phyloP scores from a whole-genome alignment of 371 early-diverging fungal genomes.

The Rhizopus stolonifer region DNA sequence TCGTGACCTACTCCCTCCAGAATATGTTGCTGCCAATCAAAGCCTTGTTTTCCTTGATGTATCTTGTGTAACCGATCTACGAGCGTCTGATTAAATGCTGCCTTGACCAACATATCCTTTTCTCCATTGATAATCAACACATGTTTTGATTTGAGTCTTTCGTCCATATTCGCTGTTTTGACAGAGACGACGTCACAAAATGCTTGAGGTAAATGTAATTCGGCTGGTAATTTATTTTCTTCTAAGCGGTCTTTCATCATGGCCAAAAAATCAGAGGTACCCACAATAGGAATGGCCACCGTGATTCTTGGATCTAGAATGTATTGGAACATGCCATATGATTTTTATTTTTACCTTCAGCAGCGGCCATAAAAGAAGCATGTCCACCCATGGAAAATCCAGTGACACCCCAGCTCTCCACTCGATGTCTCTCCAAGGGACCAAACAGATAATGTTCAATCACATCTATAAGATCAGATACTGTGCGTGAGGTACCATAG shows the following conservation, averaged over 20 bases:
- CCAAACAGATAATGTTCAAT: slow-evolving; percentile 49
- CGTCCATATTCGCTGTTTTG: slow-evolving; percentile 15
- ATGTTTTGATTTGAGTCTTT: slow-evolving; percentile 26
- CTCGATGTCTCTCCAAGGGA: slow-evolving; percentile 13
- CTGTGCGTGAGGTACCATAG: slow-evolving; percentile 38
- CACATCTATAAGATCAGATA: slow-evolving; percentile 52
- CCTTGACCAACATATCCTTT: slow-evolving; percentile 35
- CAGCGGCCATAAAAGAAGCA: slow-evolving; percentile 47
- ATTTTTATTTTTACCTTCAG: slow-evolving; percentile 34
- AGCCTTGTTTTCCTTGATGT: slow-evolving; percentile 25
- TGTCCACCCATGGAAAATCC: slow-evolving; percentile 64
- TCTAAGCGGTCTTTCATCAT: slow-evolving; percentile 29
- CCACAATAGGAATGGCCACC: slow-evolving; percentile 44
- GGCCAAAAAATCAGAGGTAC: slow-evolving; percentile 33
- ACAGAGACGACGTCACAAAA: slow-evolving; percentile 19
- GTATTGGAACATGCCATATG: too few species aligned
- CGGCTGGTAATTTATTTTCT: slow-evolving; percentile 8
- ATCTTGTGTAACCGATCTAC: slow-evolving; percentile 16
- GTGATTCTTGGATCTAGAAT: slow-evolving; percentile 45
- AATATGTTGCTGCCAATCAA: slow-evolving; percentile 33
- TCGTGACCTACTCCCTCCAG: slow-evolving; percentile 38
- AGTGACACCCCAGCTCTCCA: slow-evolving; percentile 49
- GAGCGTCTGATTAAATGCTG: slow-evolving; percentile 22
- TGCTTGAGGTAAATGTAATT: slow-evolving; percentile 22
- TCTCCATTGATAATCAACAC: slow-evolving; percentile 38